Evolutionary conservation across 305 asterid species (phyloP).

Genomic region (Fraxinus nigra): DNA sequence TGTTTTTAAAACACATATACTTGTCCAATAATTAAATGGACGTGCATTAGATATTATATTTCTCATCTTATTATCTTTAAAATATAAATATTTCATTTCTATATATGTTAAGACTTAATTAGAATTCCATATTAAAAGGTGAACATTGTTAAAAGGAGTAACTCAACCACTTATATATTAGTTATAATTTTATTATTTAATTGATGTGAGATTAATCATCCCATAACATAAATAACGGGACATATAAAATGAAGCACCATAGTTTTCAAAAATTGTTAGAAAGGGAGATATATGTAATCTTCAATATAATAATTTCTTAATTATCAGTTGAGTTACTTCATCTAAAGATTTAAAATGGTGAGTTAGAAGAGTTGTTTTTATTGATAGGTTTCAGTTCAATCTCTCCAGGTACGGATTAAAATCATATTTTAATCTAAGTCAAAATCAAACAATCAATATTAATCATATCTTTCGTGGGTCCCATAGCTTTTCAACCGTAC

Average conservation of each 20-base stretch:
- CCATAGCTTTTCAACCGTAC: too few species aligned
- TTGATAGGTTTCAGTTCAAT: too few species aligned
- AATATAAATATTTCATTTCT: not conserved
- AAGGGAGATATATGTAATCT: not conserved
- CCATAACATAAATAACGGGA: not conserved
- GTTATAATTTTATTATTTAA: not conserved
- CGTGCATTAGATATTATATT: not conserved
- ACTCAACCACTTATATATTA: not conserved
- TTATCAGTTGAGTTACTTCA: not conserved
- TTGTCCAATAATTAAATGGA: not conserved
- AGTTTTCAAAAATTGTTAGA: too few species aligned
- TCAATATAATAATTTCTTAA: not conserved
- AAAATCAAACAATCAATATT: too few species aligned
- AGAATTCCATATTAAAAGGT: not conserved
- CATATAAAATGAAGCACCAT: not conserved
- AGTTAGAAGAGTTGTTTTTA: too few species aligned
- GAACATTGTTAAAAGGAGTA: not conserved
- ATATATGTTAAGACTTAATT: not conserved
- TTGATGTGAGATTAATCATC: not conserved
- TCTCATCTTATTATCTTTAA: not conserved
- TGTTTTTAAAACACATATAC: not conserved
- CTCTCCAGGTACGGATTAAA: too few species aligned
- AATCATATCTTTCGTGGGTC: too few species aligned
- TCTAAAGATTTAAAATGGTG: not conserved
- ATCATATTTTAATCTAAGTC: too few species aligned